Evolutionary conservation across 495 filamentous ascomycete species (phyloP), one percentile per base, ranked within the genome.

Genomic region (Neurospora pannonica): DNA sequence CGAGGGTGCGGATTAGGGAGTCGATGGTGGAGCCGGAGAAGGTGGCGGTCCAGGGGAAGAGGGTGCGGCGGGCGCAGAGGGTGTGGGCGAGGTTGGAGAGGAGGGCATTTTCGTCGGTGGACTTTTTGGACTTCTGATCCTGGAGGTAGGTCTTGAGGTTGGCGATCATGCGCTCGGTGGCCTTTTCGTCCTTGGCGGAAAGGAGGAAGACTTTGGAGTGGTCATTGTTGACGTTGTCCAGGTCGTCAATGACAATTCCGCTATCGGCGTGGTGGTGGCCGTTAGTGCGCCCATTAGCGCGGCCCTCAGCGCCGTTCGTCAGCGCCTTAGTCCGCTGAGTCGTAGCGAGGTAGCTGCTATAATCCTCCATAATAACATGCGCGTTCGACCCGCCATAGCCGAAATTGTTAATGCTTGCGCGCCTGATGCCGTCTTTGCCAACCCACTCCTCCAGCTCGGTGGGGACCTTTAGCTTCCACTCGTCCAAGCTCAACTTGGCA

Each of bases 401-500:
- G 42, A 80, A 80, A 21, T 74, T 77, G 73, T 78, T 78, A 73
- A 80, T 75, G 60, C 73, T 75, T 3, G 75, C 74, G 2, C 75
- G 73, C 38, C 77, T 62, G 8, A 75, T 71, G 15, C 71, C 71
- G 5, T 76, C 62, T 2, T 34, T 70, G 31, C 71, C 74, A 8
- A 75, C 74, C 79, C 79, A 81, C 5, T 70, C 28, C 21, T 77
- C 77, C 62, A 78, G 48, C 38, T 73, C 70, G 38, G 74, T 76
- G 24, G 77, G 77, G 4, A 82, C 80, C 75, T 82, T 80, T 9
- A 84, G 72, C 7, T 78, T 79, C 82, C 83, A 83, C 74, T 81
- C 80, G 31, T 83, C 79, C 6, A 84, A 48, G 19, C 79, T 77
- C 28, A 85, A 73, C 28, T 78, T 78, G 10, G 83, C 82, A 70